Evolutionary conservation across 1,284 basidiomycete genomes (phyloP), one percentile per base, ranked within the genome.

Genomic region (Caloboletus firmus): DNA sequence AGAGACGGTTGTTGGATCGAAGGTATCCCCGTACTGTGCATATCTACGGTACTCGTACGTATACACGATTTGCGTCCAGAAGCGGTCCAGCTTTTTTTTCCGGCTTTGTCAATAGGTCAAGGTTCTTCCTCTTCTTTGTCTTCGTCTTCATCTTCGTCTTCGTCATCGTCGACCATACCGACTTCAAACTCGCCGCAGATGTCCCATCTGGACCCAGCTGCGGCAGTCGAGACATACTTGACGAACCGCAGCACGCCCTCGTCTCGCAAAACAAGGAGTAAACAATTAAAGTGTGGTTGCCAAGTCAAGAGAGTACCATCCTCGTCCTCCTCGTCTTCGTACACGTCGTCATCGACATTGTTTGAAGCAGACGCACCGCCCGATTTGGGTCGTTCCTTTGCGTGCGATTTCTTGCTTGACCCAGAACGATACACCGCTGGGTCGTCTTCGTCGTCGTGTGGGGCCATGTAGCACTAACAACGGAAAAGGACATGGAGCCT

Each of bases 191-290:
- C 94, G 9, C 85, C 87, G 59, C 85, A 91, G 2, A 96, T 76
- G 69, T 97, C 94, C 93, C 93, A 97, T 50, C 94, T 78, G 46
- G 91, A 93, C 9, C 93, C 91, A 37, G 87, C 83, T 1, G 94
- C 94, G 1, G 84, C 82, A 11, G 91, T 90, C 26, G 88, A 89
- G n/a, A 96, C 83, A 63, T 96, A 97, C 71, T 96, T 97, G 57
- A 95, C 91, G 68, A 96, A 97, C 40, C 84, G 82, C 86, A 98
- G 89, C 44, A 99, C 95, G 18, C 91, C 86, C 62, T 95, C 91
- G 72, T 99, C 96, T 20, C 96, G 82, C 58, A 98, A 75, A 18
- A 97, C 96, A 34, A 99, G 80, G 40, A 95, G 79, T 34, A 99
- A 78, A 35, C 89, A 84, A 73, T 98, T 98, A 76, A 94, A 99